Evolutionary conservation across 257 asterid species (phyloP).

Genomic region (Buddleja alternifolia): DNA sequence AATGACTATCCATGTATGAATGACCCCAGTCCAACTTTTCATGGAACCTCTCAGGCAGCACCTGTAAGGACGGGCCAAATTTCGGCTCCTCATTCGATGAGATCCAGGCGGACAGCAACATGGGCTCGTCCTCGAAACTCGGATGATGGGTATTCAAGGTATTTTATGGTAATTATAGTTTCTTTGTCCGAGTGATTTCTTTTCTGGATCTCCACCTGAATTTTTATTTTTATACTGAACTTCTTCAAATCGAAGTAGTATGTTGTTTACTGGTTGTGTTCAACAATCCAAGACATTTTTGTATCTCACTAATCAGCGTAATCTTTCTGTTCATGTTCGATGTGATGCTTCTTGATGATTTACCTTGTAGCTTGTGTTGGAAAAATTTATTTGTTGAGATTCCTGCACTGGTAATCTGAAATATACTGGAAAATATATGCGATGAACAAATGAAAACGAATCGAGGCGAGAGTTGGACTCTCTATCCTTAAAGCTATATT

Average conservation of each 20-base stretch:
- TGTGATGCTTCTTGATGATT: conserved; percentile 4
- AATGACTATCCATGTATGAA: conserved; percentile 71
- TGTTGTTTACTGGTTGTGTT: not conserved
- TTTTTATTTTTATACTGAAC: not conserved
- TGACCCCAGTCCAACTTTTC: conserved; percentile 62
- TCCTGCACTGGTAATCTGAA: too few relatives aligned
- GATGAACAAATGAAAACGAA: too few relatives aligned
- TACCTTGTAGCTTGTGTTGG: not conserved
- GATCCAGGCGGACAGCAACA: conserved; percentile 67
- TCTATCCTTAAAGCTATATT: too few relatives aligned
- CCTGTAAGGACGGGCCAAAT: conserved; percentile 44
- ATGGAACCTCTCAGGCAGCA: conserved; percentile 47
- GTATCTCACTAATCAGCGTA: not conserved
- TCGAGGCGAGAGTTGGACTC: too few relatives aligned
- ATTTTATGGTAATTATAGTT: conserved; percentile 5
- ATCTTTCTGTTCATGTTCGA: not conserved
- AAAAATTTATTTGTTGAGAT: too few relatives aligned
- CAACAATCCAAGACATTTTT: not conserved
- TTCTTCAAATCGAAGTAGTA: not conserved
- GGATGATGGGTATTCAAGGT: conserved; percentile 82
- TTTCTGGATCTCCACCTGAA: not conserved
- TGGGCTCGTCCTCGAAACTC: conserved; percentile 81
- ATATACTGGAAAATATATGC: too few relatives aligned
- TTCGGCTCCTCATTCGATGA: conserved; percentile 60
- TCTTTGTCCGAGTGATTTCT: not conserved